A percentile compares a stretch with the other conserved stretches of the same genome.
These are phyloP conservation scores for Thraustochytrium sp. DNA, from an alignment of 352 stramenopile genomes.

Conservation along the genomic window DNA sequence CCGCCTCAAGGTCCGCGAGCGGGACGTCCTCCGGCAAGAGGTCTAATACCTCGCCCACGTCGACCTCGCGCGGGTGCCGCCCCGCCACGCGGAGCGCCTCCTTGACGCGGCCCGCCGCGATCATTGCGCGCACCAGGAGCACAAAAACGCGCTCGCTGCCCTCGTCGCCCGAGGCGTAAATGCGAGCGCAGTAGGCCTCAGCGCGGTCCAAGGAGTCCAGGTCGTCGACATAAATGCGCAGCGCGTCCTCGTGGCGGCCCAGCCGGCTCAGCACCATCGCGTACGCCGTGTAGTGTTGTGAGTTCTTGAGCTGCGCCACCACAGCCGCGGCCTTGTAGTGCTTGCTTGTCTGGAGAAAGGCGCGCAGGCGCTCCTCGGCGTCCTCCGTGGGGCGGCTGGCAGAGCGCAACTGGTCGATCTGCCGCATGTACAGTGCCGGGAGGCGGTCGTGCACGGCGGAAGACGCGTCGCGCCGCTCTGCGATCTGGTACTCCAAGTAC, in stretches of 20 bases:
- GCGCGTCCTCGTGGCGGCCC: conserved; percentile 62
- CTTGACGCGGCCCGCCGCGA: neutral
- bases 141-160: neutral
- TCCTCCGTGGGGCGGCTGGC: conserved; percentile 49
- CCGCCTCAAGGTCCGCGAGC: neutral
- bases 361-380: conserved; percentile 58
- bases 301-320: conserved; percentile 57
- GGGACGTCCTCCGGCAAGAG: neutral
- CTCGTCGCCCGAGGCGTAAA: conserved; percentile 44
- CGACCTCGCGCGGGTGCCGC: neutral
- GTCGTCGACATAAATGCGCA: conserved; percentile 49
- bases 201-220: conserved; percentile 45
- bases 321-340: conserved; percentile 61
- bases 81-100: neutral
- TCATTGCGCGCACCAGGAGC: neutral
- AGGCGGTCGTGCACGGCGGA: neutral
- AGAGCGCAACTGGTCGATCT: neutral
- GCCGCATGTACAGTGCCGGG: neutral
- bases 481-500: conserved; percentile 11
- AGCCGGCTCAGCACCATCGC: conserved; percentile 64
- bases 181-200: conserved; percentile 50
- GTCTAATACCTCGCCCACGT: neutral
- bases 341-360: conserved; percentile 61
- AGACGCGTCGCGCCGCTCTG: neutral
- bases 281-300: conserved; percentile 63